Evolutionary conservation across 306 rosid species (phyloP).

Genomic region (Pterocarpus santalinus): DNA sequence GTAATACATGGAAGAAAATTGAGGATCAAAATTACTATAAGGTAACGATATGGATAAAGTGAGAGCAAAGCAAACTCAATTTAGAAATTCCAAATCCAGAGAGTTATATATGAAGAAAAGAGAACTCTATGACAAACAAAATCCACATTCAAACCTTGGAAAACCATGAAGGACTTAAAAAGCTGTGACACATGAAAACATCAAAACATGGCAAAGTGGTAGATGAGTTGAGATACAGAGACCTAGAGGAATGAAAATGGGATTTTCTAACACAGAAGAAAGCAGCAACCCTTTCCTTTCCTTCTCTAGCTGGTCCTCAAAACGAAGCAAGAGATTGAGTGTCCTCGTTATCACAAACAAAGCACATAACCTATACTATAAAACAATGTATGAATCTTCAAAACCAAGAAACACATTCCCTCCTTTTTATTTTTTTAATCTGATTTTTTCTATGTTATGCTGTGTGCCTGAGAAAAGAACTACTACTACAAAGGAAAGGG

Average conservation of each 20-base stretch:
- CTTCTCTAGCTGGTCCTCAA: slow-evolving; percentile 38
- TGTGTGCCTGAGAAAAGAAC: slow-evolving; percentile 7
- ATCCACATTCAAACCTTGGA: too few relatives aligned
- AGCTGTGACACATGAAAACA: not conserved
- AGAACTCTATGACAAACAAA: not conserved
- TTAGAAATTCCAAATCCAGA: slow-evolving; percentile 20
- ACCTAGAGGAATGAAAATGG: slow-evolving; percentile 55
- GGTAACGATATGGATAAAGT: not conserved
- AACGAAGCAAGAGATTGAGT: slow-evolving; percentile 78
- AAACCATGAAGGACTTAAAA: not conserved
- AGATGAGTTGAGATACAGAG: not conserved
- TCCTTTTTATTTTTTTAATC: not conserved
- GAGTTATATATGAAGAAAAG: not conserved
- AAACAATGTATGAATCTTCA: not conserved
- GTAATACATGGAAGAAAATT: slow-evolving; percentile 21
- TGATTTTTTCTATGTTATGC: not conserved
- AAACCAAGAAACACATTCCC: not conserved
- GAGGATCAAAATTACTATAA: not conserved
- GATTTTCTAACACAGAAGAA: slow-evolving; percentile 55
- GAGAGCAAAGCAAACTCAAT: slow-evolving; percentile 4
- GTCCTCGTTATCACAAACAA: slow-evolving; percentile 40
- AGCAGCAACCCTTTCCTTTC: slow-evolving; percentile 45
- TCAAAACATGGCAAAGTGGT: not conserved
- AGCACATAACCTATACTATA: not conserved
- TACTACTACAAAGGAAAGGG: not conserved